Evolutionary conservation across 768 basidiomycete genomes (phyloP), one percentile per base, ranked within the genome.

Genomic region (Suillus placidus): DNA sequence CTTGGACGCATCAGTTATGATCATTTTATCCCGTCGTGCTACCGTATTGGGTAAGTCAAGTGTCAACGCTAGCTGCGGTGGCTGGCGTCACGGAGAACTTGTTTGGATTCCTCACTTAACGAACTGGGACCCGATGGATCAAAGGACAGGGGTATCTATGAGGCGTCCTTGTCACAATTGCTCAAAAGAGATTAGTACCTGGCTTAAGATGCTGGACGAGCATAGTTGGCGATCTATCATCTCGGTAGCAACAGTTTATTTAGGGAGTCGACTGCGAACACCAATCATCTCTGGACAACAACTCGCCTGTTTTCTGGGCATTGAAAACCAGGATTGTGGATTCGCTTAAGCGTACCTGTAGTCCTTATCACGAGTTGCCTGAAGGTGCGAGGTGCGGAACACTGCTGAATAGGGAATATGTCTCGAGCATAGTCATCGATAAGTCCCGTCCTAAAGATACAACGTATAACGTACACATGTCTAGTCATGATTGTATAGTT

Each of bases 401-500:
- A 13, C 14, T 23, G 12, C 37, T 40, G 23, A 18, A 58, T 18
- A 26, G 23, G 16, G 23, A 58, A 58, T 56, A 35, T 12, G 38
- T 40, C 2, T 26, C 9, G 23, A 7, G 57, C 23, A 58, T 38
- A 58, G 18, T 58, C 16, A 40, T 58, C 37, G 23, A 40, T 40
- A 32, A 40, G 26, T 32, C 4, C 58, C 58, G 18, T 30, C 16
- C 38, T 62, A 62, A 51, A 60, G n/a, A 62, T 51, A 62, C 61
- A 62, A n/a, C 16, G 4, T n/a, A 13, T 60, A 35, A 55, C 37
- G 38, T 60, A 60, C 58, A 60, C 40, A 42, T 32, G 30, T 26
- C 57, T 38, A 23, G 26, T 61, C 55, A 62, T 2, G 37, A n/a
- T 55, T 61, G 67, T 40, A 66, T 34, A 3, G 18, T 10, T 12